phyloP scores from a whole-genome alignment of 192 early-diverging fungal species.

The Gryganskiella cystojenkinii region DNA sequence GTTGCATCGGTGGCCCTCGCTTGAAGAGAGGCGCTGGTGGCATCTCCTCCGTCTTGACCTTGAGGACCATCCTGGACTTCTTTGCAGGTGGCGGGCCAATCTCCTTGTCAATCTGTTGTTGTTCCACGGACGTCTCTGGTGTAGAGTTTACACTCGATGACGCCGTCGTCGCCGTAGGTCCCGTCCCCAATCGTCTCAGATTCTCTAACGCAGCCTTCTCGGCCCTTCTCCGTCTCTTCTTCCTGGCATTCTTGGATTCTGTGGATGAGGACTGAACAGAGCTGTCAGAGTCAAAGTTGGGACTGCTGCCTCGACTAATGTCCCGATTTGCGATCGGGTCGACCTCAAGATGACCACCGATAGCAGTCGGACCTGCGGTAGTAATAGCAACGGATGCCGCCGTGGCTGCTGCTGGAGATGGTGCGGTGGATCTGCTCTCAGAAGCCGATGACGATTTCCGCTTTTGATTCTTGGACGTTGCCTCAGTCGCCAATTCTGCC shows the following conservation, averaged over 20 bases:
- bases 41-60: neutral
- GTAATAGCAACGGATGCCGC: too few species aligned
- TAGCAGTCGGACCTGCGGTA: too few species aligned
- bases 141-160: neutral
- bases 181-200: neutral
- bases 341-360: neutral
- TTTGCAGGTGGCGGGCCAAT: constrained; percentile 9
- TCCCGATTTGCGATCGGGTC: neutral
- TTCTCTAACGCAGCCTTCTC: constrained; percentile 3
- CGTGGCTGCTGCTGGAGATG: neutral
- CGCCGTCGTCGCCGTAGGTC: neutral
- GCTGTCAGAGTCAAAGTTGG: neutral
- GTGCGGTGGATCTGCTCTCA: neutral
- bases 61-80: neutral
- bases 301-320: neutral
- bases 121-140: neutral
- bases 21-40: constrained; percentile 4
- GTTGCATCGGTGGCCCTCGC: neutral
- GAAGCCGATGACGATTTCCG: neutral
- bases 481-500: neutral
- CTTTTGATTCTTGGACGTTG: neutral
- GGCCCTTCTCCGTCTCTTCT: constrained; percentile 10
- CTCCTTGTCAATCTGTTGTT: neutral
- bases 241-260: neutral
- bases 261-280: neutral